Base-by-base conservation (phyloP, 768 basidiomycete genomes). In the Pleurotus giganteus region DNA sequence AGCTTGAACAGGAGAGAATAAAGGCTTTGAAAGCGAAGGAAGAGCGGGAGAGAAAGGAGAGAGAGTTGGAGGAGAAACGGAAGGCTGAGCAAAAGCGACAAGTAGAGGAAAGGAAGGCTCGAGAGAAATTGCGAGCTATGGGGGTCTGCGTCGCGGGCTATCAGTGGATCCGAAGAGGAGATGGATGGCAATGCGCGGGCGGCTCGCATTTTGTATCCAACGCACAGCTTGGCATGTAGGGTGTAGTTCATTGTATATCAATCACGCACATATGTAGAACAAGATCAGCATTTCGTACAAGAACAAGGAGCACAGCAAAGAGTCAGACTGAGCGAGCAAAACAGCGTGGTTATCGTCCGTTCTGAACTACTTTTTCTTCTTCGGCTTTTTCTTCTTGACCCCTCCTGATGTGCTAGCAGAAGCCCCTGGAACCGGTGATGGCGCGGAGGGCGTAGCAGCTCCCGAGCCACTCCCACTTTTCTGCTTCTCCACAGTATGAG, bases 351-450 rank as follows among this genome's bases (percentile, higher is more conserved):
- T n/a, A n/a, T n/a, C n/a, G n/a, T n/a, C n/a, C n/a, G 32, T 34
- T 41, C 5, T 7, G 7, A 15, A 36, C 62, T 71, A 83, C 74
- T 88, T 88, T 74, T 85, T 91, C 73, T 90, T 89, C 75, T 88
- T 88, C 44, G 80, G 75, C 69, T 89, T 91, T 75, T 91, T 92
- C 79, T 91, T 92, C 73, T 88, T 89, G 37, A 85, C 88, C 15
- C 83, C 86, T 37, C 75, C 71, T n/a, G 76, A 66, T 15, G 74
- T 61, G 12, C 68, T 64, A 2, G 70, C 58, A 36, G 76, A 61
- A 21, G 67, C 63, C 4, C 61, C 57, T 6, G 63, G 53, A 9
- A 50, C 49, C 60, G 68, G 36, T 63, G 44, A 64, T 66, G 27
- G 64, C 59, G 31, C 63, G 63, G n/a, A 64, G 64, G 45, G 56